Evolutionary conservation across 176 grass and related monocot species (phyloP), one percentile per base, ranked within the genome.

Genomic region (Miscanthus lutarioriparius): DNA sequence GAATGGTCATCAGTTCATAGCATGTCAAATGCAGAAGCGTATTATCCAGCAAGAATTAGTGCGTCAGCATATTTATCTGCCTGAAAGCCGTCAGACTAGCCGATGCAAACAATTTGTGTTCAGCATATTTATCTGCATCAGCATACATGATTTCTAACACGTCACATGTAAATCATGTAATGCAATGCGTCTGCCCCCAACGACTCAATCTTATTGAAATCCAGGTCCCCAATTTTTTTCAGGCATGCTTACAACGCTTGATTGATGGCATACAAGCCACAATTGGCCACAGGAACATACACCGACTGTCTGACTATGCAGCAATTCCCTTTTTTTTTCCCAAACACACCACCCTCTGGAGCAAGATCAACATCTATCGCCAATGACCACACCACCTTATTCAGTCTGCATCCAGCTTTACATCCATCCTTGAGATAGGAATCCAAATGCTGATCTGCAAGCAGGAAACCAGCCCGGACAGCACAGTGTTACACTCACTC

Each of bases 341-440:
- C 76, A 36, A 82, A 66, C 70, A 80, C 69, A 53, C 47, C 14
- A 53, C 47, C 14, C 6, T 37, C 36, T 37, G 6, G 39, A 9
- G 70, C 87, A 80, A 80, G 67, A 89, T 61, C 39, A 85, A 70
- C 75, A 51, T 45, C 39, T 11, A 61, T 62, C 10, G 47, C 40
- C 76, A 70, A 81, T 72, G 51, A 65, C 19, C 69, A 84, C 40
- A 76, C 53, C 80, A 76, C 40, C 73, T 77, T 87, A 91, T 91
- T 87, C 71, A 65, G 33, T 19, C 77, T 41, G 41, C 81, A 70
- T 87, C 75, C 70, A 84, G 75, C 23, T 70, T 80, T 64, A 75
- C 78, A 90, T 78, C 72, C 78, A 90, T 82, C 78, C 77, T 86
- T 47, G 12, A 64, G 83, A 75, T 56, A 39, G 32, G n/a, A 79